Evolutionary conservation across 2,329 filamentous ascomycete genomes (phyloP), one percentile per base, ranked within the genome.

Genomic region (Clarireedia homoeocarpa): DNA sequence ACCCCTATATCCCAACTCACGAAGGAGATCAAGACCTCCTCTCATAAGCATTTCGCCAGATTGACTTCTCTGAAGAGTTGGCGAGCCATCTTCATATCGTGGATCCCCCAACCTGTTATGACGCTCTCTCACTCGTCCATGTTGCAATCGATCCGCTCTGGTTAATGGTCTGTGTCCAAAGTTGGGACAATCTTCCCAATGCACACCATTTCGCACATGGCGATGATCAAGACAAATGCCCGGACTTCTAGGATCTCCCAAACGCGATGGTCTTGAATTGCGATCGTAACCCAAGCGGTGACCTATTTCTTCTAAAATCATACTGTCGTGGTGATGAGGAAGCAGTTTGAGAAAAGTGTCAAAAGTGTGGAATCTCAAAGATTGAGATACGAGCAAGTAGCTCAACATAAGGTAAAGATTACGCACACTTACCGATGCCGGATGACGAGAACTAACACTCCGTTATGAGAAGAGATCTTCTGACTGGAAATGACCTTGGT

Each of bases 101-200:
- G 15, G 42, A 14, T 39, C 24, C 24, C 45, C 24, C 34, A 49
- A 14, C 30, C 34, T 54, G 17, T 24, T 49, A 34, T 9, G 30
- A 23, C 34, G n/a, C 27, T 30, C 30, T 5, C 26, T 34, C 17
- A 49, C 27, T 17, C 30, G 24, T n/a, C 7, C 12, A 20, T 39
- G 38, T 4, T 36, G 48, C 15, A 54, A 12, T 49, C 48, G 52
- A 30, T 54, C 52, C 39, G 30, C 38, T 23, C 24, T 27, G 14
- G 24, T 40, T 14, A 54, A 17, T 40, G 27, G 34, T 40, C 45
- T 54, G 2, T 34, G 52, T 10, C 48, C 48, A 9, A 27, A 54
- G 39, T 49, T 54, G 20, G 52, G 52, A 49, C 52, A 54, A 7
- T 14, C 34, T n/a, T 49, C 52, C 52, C 52, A 54, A 17, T 54